Evolutionary conservation across 805 yeast species (phyloP).

Genomic region (Ogataea methylovora): DNA sequence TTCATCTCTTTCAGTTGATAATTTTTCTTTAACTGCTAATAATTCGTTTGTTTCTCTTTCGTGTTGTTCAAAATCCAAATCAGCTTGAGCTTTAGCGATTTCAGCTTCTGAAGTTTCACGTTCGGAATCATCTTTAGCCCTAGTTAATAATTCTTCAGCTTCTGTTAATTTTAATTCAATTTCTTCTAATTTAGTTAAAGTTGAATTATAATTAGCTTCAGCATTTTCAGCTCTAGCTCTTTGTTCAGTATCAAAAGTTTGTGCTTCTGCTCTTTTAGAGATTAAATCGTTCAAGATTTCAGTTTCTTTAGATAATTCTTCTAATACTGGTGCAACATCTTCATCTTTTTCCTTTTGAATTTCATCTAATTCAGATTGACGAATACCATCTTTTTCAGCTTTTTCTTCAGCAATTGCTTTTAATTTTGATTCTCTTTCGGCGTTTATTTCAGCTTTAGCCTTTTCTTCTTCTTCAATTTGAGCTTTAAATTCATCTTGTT

Average conservation of each 20-base stretch:
- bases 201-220: slow-evolving; percentile 32
- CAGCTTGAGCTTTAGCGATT: slow-evolving; percentile 15
- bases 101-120: slow-evolving; percentile 20
- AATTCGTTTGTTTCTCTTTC: slow-evolving; percentile 20
- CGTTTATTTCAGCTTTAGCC: slow-evolving; percentile 32
- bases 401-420: slow-evolving; percentile 36
- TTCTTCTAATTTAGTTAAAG: slow-evolving; percentile 34
- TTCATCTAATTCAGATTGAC: slow-evolving; percentile 37
- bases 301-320: slow-evolving; percentile 42
- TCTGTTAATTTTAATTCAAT: slow-evolving; percentile 30
- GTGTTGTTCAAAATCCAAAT: slow-evolving; percentile 21
- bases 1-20: slow-evolving; percentile 35
- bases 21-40: slow-evolving; percentile 25
- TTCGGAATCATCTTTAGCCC: slow-evolving; percentile 21
- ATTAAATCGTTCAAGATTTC: slow-evolving; percentile 42
- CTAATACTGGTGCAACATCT: slow-evolving; percentile 46
- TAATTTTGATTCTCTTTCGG: slow-evolving; percentile 35
- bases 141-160: slow-evolving; percentile 2
- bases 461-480: slow-evolving; percentile 32
- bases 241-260: slow-evolving; percentile 38
- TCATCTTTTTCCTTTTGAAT: slow-evolving; percentile 48
- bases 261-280: slow-evolving; percentile 38
- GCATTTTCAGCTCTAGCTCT: slow-evolving; percentile 37
- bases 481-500: slow-evolving; percentile 33
- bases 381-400: slow-evolving; percentile 32